Conservation (phyloP, 1,284 basidiomycete species). For the Mycosarcoma mackinlayi region DNA sequence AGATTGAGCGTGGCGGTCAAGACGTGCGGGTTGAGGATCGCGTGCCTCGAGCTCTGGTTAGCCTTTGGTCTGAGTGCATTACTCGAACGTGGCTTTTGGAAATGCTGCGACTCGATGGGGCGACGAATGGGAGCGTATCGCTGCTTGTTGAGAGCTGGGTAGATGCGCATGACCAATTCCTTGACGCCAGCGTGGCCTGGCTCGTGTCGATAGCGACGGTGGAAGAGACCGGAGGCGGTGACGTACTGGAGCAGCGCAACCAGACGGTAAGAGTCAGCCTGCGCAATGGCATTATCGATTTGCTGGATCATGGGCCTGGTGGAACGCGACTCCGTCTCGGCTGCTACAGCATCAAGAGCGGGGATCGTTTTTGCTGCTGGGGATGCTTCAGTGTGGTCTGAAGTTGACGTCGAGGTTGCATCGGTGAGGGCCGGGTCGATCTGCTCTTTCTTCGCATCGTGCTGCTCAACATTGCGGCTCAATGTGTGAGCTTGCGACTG, state of each 20-base stretch:
- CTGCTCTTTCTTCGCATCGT: not conserved
- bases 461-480: not conserved
- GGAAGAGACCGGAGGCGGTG: conserved; percentile 30
- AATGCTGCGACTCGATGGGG: not conserved
- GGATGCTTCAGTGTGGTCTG: too few species aligned
- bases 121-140: conserved; percentile 7
- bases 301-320: conserved; percentile 26
- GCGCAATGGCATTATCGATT: conserved; percentile 33
- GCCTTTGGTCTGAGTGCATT: conserved; percentile 19
- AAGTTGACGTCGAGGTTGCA: too few species aligned
- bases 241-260: conserved; percentile 42
- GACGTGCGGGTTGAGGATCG: conserved; percentile 48
- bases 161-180: conserved; percentile 43
- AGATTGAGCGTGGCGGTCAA: conserved; percentile 49
- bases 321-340: not conserved
- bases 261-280: conserved; percentile 41
- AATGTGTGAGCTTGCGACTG: not conserved
- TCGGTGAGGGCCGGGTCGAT: too few species aligned
- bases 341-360: not conserved
- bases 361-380: not conserved
- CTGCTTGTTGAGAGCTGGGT: conserved; percentile 38
- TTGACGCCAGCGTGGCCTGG: conserved; percentile 34
- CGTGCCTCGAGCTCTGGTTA: conserved; percentile 29
- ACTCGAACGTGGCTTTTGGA: not conserved
- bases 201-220: conserved; percentile 28